These are phyloP conservation scores for Zelonia costaricensis DNA, from an alignment of 208 protist genomes.

Conservation along the genomic window DNA sequence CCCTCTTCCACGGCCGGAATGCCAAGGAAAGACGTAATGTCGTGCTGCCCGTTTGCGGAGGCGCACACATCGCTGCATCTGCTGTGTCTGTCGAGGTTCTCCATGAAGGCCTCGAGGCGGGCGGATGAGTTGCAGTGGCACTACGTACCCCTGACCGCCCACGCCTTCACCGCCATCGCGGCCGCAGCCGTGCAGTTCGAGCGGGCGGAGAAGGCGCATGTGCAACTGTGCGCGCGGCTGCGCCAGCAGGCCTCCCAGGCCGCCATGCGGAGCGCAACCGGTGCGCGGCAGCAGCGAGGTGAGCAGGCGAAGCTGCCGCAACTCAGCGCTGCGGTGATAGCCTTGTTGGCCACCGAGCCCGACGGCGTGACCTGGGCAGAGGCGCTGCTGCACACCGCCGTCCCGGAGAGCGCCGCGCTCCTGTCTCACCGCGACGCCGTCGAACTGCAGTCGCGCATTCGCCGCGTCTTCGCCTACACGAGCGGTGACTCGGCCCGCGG, in stretches of 20 bases:
- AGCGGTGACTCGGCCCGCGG: constrained; percentile 8
- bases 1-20: too few relatives aligned
- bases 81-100: background rate
- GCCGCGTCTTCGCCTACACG: constrained; percentile 22
- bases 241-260: too few relatives aligned
- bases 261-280: too few relatives aligned
- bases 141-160: constrained; percentile 2
- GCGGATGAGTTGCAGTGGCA: constrained; percentile 2
- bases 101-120: background rate
- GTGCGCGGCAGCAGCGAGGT: background rate
- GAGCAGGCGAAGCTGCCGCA: background rate
- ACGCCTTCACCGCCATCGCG: constrained; percentile 8
- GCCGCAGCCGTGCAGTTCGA: constrained; percentile 8
- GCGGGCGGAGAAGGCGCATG: too few relatives aligned
- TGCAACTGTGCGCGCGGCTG: too few relatives aligned
- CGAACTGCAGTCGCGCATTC: constrained; percentile 19
- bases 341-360: background rate
- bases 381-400: constrained; percentile 1
- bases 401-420: background rate
- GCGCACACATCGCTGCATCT: constrained; percentile 18
- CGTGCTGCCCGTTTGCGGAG: constrained; percentile 26
- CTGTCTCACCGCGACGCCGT: background rate
- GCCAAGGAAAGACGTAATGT: constrained; percentile 2
- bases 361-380: constrained; percentile 15
- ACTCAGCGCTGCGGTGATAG: background rate